These are phyloP conservation scores for Comarum palustre DNA, from an alignment of 306 rosid species.

Conservation along the genomic window DNA sequence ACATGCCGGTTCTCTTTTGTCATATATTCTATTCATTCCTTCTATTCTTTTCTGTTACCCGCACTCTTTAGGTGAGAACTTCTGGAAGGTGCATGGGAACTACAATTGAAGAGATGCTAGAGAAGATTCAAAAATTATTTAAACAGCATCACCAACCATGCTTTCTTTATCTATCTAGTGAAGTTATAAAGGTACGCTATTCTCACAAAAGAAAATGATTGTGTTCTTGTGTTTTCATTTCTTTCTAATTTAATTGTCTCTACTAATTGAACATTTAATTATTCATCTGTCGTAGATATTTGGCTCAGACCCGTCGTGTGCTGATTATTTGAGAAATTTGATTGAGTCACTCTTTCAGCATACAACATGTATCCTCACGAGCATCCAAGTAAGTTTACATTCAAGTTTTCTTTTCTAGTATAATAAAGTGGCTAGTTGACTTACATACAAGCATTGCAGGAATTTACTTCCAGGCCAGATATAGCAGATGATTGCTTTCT, in stretches of 20 bases:
- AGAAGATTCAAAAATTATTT: slow-evolving; percentile 90
- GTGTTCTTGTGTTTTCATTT: background rate
- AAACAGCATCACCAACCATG: slow-evolving; percentile 94
- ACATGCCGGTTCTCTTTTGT: background rate
- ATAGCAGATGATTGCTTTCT: slow-evolving; percentile 98
- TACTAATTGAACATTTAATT: slow-evolving; percentile 27
- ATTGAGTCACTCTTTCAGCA: slow-evolving; percentile 84
- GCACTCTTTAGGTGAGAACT: slow-evolving; percentile 78
- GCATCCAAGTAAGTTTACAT: slow-evolving; percentile 63
- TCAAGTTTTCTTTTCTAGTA: slow-evolving; percentile 19
- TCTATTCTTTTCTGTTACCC: background rate
- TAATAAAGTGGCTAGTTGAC: slow-evolving; percentile 13
- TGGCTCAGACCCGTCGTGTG: slow-evolving; percentile 93
- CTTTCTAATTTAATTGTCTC: background rate
- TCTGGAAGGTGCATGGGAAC: slow-evolving; percentile 94
- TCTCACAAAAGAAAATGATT: background rate
- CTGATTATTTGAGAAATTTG: slow-evolving; percentile 83
- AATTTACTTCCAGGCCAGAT: slow-evolving; percentile 98
- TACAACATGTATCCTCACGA: slow-evolving; percentile 79
- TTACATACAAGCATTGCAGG: slow-evolving; percentile 50
- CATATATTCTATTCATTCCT: background rate
- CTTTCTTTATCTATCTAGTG: slow-evolving; percentile 97
- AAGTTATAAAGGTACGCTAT: slow-evolving; percentile 83
- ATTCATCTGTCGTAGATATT: slow-evolving; percentile 70
- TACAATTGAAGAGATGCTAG: slow-evolving; percentile 96